Percentiles rank a stretch among this genome's conserved stretches.
These are phyloP conservation scores for Alnus glutinosa DNA, from an alignment of 306 rosid species.

Conservation along the genomic window DNA sequence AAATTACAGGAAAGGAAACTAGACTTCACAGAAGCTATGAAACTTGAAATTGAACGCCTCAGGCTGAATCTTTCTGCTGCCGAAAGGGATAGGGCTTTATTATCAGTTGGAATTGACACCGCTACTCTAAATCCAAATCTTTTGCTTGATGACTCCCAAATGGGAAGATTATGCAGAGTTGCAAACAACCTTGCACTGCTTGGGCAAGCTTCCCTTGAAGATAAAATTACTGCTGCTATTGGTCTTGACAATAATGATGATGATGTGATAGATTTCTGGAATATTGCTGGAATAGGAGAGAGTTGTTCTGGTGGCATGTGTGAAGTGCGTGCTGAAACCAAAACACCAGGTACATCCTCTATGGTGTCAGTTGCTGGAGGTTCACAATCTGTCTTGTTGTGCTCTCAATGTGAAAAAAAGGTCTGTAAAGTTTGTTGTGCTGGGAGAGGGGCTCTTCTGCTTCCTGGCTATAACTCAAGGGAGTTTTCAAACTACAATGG, in stretches of 20 bases:
- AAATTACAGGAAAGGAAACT: slow-evolving; percentile 64
- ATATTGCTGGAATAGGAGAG: slow-evolving; percentile 69
- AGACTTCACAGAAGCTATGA: slow-evolving; percentile 76
- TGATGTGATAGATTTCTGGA: slow-evolving; percentile 85
- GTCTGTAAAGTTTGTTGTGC: slow-evolving; percentile 95
- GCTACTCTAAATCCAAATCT: slow-evolving; percentile 83
- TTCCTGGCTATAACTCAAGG: slow-evolving; percentile 56
- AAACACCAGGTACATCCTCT: slow-evolving; percentile 34
- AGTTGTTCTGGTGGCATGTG: slow-evolving; percentile 72
- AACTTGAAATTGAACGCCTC: slow-evolving; percentile 97
- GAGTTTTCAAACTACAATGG: slow-evolving; percentile 59
- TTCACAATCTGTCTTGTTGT: slow-evolving; percentile 54
- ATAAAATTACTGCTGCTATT: slow-evolving; percentile 72
- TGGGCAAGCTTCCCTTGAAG: slow-evolving; percentile 87
- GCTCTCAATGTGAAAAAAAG: slow-evolving; percentile 86
- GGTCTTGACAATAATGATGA: slow-evolving; percentile 74
- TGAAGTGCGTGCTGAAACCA: slow-evolving; percentile 80
- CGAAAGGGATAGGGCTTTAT: slow-evolving; percentile 86
- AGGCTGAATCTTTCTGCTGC: slow-evolving; percentile 89
- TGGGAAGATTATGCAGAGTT: slow-evolving; percentile 74
- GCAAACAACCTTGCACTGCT: slow-evolving; percentile 81
- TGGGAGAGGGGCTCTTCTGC: slow-evolving; percentile 90
- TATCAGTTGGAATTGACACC: slow-evolving; percentile 84
- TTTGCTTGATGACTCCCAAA: slow-evolving; percentile 65
- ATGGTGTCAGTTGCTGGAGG: slow-evolving; percentile 39